Evolutionary conservation across 2,329 filamentous ascomycete species (phyloP), one percentile per base, ranked within the genome.

Genomic region (Phialocephala subalpina): DNA sequence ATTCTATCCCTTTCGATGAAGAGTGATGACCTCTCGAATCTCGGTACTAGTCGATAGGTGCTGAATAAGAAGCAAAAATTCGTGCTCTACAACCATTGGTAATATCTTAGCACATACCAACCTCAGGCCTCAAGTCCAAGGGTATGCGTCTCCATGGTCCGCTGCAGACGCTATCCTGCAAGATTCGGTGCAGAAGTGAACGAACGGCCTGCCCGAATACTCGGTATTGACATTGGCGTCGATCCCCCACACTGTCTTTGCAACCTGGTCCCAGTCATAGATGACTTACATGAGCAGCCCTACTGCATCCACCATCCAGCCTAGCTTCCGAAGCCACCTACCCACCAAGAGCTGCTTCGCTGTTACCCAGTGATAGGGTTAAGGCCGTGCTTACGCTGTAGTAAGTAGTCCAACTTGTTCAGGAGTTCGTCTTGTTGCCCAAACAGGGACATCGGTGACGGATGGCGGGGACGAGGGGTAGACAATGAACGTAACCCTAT

Each of bases 251-350:
- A 33, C 49, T 25, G 16, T 53, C 6, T 22, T 18, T 29, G 49
- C 25, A 33, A 33, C 25, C 49, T 33, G 49, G 49, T 33, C 49
- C 49, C 14, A 7, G 25, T 53, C 25, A 8, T 29, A 18, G 49
- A 53, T 53, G 49, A 53, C 49, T 53, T 29, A 25, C 49, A 53
- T 27, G 14, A 53, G 49, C 12, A 33, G 7, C 22, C 25, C 25
- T 53, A 29, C 45, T 53, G 49, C 49, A 53, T 27, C 11, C 18
- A 12, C 49, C 11, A 53, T 29, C 25, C 16, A 11, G 12, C 3
- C 49, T 29, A 33, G 49, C 22, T 53, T 27, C 49, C 45, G 45
- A 49, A 22, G n/a, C 45, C n/a, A 49, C n/a, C 45, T 7, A 49
- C n/a, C 18, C 20, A 6, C 45, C n/a, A 25, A 49, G 45, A 49